Evolutionary conservation across 768 basidiomycete genomes (phyloP).

Genomic region (Amyloporia xantha): DNA sequence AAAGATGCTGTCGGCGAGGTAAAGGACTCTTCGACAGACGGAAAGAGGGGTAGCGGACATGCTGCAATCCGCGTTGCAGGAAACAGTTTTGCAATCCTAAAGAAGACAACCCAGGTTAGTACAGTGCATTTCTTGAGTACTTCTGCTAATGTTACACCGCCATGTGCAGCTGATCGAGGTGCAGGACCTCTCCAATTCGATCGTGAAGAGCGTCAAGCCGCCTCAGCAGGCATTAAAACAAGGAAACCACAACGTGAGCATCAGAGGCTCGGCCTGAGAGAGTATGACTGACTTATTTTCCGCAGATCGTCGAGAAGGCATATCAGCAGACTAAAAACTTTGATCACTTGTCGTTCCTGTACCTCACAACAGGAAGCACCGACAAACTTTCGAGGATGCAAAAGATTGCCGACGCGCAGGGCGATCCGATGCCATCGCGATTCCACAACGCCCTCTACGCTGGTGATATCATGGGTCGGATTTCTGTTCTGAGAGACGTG

Average conservation of each 20-base stretch:
- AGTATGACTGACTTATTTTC: too few relatives aligned
- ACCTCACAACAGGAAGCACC: conserved; percentile 84
- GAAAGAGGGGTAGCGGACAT: conserved; percentile 82
- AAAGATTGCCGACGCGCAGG: conserved; percentile 91
- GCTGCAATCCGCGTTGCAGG: conserved; percentile 95
- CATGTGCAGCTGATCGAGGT: conserved; percentile 82
- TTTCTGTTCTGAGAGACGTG: conserved; percentile 84
- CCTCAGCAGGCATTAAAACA: conserved; percentile 97
- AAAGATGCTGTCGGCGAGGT: conserved; percentile 68
- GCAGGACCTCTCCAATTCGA: conserved; percentile 85
- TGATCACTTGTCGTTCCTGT: conserved; percentile 95
- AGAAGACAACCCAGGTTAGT: conserved; percentile 78
- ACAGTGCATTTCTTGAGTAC: too few relatives aligned
- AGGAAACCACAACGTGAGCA: conserved; percentile 84
- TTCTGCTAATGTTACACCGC: conserved; percentile 8
- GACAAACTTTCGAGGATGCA: conserved; percentile 98
- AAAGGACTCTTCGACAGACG: conserved; percentile 88
- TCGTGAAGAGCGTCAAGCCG: conserved; percentile 92
- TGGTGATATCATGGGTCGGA: conserved; percentile 80
- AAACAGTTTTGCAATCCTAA: conserved; percentile 90
- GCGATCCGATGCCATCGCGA: conserved; percentile 95
- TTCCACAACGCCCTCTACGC: conserved; percentile 98
- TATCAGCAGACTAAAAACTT: conserved; percentile 98
- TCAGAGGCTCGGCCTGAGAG: too few relatives aligned
- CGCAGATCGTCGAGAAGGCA: conserved; percentile 91